Evolutionary conservation across 257 asterid species (phyloP).

Genomic region (Ilex asprella): DNA sequence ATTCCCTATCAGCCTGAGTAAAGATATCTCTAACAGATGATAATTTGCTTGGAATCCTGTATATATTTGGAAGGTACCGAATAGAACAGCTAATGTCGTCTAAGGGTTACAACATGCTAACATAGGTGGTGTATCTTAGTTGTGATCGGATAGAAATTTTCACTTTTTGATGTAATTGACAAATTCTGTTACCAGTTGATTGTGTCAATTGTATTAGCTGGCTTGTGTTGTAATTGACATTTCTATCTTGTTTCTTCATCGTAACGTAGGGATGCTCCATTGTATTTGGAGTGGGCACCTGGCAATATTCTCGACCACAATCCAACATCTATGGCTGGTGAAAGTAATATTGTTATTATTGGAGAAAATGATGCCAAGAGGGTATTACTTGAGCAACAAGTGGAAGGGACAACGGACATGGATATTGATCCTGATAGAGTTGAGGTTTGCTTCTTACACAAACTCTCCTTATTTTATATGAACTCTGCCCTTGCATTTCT

Average conservation of each 20-base stretch:
- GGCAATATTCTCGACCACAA: constrained; percentile 53
- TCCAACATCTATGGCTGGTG: constrained; percentile 24
- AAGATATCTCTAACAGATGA: too few species aligned
- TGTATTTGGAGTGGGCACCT: constrained; percentile 99
- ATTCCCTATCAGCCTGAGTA: too few species aligned
- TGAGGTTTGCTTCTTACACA: constrained; percentile 46
- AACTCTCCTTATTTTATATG: constrained; percentile 6
- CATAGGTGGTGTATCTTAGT: too few species aligned
- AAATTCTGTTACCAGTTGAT: constrained; percentile 4
- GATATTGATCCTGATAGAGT: constrained; percentile 82
- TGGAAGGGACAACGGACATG: constrained; percentile 46
- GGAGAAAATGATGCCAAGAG: constrained; percentile 48
- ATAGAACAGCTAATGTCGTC: too few species aligned
- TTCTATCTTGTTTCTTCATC: background rate
- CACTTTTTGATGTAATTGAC: too few species aligned
- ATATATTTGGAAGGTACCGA: too few species aligned
- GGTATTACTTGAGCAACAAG: constrained; percentile 53
- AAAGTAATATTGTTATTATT: constrained; percentile 22
- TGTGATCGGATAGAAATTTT: too few species aligned
- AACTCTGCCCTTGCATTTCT: background rate
- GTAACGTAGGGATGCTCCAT: constrained; percentile 69
- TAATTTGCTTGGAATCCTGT: too few species aligned
- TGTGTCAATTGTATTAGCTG: too few species aligned
- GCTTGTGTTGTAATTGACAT: too few species aligned
- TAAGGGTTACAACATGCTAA: too few species aligned